Evolutionary conservation across 768 basidiomycete species (phyloP).

Genomic region (Collybia nuda): DNA sequence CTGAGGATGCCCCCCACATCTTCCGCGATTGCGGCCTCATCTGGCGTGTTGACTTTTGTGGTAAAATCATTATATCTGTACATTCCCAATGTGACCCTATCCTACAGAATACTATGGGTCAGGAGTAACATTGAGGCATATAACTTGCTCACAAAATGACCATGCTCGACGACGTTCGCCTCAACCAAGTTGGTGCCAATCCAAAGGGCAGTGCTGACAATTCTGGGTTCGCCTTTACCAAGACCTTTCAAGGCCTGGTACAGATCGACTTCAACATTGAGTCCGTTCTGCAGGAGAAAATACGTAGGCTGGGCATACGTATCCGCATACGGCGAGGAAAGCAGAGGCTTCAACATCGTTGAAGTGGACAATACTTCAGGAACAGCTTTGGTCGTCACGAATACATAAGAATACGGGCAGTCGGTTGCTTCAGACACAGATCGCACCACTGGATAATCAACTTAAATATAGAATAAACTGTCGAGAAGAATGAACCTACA

Average conservation of each 20-base stretch:
- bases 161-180: conserved; percentile 51
- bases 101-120: conserved; percentile 29
- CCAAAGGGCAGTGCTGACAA: conserved; percentile 55
- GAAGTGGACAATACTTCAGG: conserved; percentile 65
- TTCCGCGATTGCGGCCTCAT: conserved; percentile 39
- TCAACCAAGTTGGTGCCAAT: conserved; percentile 49
- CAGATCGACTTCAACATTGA: conserved; percentile 68
- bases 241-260: conserved; percentile 49
- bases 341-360: conserved; percentile 51
- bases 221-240: conserved; percentile 42
- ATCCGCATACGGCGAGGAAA: conserved; percentile 47
- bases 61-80: conserved; percentile 47
- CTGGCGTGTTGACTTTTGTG: conserved; percentile 38
- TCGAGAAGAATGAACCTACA: conserved; percentile 27
- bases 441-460: conserved; percentile 47
- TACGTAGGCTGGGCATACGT: conserved; percentile 53
- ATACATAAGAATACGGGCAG: conserved; percentile 58
- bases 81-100: conserved; percentile 50
- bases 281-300: conserved; percentile 69
- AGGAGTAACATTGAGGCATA: background rate
- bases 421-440: conserved; percentile 63
- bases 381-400: conserved; percentile 70
- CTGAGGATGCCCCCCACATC: conserved; percentile 46
- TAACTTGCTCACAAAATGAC: conserved; percentile 42
- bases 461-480: background rate